These are phyloP conservation scores for Reutealis trisperma DNA, from an alignment of 345 rosid species.

Conservation along the genomic window DNA sequence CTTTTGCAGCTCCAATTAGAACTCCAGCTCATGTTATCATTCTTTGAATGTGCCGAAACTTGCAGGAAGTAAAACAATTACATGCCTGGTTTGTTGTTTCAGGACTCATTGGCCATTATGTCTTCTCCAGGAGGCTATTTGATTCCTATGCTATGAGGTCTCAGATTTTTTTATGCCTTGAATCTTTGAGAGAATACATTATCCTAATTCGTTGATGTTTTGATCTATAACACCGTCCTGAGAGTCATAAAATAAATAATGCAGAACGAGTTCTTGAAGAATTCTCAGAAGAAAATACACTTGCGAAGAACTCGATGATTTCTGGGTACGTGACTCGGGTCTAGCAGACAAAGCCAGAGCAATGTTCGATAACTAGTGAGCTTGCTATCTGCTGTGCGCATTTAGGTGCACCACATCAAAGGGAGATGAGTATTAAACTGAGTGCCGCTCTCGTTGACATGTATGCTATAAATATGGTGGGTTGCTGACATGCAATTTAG, in stretches of 20 bases:
- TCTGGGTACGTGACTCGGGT: conserved; percentile 13
- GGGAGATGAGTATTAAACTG: conserved; percentile 21
- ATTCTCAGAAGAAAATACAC: conserved; percentile 13
- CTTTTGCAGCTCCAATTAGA: background rate
- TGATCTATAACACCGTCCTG: conserved; percentile 8
- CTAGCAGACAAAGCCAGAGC: conserved; percentile 8
- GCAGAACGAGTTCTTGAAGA: conserved; percentile 15
- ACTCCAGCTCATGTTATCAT: background rate
- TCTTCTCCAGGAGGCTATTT: conserved; percentile 8
- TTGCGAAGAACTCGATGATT: conserved; percentile 12
- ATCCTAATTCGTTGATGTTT: background rate
- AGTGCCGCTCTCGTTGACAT: conserved; percentile 23
- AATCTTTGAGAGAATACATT: conserved; percentile 5
- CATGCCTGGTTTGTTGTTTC: conserved; percentile 13
- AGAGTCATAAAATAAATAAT: conserved; percentile 9
- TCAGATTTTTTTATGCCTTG: background rate
- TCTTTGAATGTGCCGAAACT: conserved; percentile 5
- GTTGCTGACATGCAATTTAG: conserved; percentile 10
- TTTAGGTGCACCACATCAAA: conserved; percentile 24
- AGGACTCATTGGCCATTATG: background rate
- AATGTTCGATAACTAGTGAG: conserved; percentile 3
- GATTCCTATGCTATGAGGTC: background rate
- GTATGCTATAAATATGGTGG: conserved; percentile 24
- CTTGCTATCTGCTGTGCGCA: too few species aligned
- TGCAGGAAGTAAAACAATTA: conserved; percentile 2